phyloP scores from a whole-genome alignment of 129 eudicot genomes.

The Dittrichia graveolens region DNA sequence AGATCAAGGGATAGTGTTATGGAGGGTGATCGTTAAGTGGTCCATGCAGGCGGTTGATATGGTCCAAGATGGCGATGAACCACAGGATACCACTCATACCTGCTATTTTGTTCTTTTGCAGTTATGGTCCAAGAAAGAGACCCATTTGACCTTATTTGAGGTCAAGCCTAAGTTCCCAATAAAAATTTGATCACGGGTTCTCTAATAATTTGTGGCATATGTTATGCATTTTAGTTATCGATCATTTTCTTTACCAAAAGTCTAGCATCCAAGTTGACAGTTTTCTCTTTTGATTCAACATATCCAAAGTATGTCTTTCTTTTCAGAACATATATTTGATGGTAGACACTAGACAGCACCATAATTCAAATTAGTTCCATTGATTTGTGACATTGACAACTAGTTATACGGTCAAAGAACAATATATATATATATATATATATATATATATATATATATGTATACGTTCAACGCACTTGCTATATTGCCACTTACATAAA shows the following conservation, averaged over 20 bases:
- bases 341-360: not conserved
- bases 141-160: slow-evolving; percentile 25
- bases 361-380: slow-evolving; percentile 23
- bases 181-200: slow-evolving; percentile 32
- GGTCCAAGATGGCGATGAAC: slow-evolving; percentile 29
- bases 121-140: slow-evolving; percentile 28
- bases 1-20: slow-evolving; percentile 9
- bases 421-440: no score
- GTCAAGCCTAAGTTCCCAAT: slow-evolving; percentile 24
- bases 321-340: not conserved
- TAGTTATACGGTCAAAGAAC: slow-evolving; percentile 5
- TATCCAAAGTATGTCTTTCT: not conserved
- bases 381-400: slow-evolving; percentile 14
- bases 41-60: slow-evolving; percentile 17
- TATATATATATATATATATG: no score
- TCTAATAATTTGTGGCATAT: slow-evolving; percentile 11
- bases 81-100: slow-evolving; percentile 17
- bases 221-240: slow-evolving; percentile 8
- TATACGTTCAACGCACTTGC: slow-evolving; percentile 6
- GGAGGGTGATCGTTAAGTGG: slow-evolving; percentile 16
- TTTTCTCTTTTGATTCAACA: slow-evolving; percentile 4
- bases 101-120: slow-evolving; percentile 33
- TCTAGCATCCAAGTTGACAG: not conserved
- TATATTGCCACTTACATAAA: slow-evolving; percentile 15
- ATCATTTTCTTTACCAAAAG: slow-evolving; percentile 10